Conservation (phyloP, 345 rosid species). For the sweet orange (Citrus sinensis) region DVS_A1.0 CM039161.1:7531001-7531500, state of each 20-base stretch:
- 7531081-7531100: not conserved
- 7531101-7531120: not conserved
- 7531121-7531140: not conserved
- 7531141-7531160: not conserved
- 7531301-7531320: not conserved
- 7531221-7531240: not conserved
- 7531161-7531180: not conserved
- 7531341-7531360: not conserved
- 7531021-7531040: not conserved
- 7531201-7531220: not conserved
- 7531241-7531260: not conserved
- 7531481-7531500: too few species aligned
- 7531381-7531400: accelerated
- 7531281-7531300: not conserved
- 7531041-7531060: not conserved
- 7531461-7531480: accelerated
- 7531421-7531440: accelerated
- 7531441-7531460: too few species aligned
- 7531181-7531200: not conserved
- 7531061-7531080: not conserved
- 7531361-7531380: not conserved
- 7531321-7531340: not conserved
- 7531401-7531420: too few species aligned
- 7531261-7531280: not conserved
- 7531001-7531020: not conserved